Evolutionary conservation across 1,284 basidiomycete genomes (phyloP).

Genomic region (Malassezia nana): DNA sequence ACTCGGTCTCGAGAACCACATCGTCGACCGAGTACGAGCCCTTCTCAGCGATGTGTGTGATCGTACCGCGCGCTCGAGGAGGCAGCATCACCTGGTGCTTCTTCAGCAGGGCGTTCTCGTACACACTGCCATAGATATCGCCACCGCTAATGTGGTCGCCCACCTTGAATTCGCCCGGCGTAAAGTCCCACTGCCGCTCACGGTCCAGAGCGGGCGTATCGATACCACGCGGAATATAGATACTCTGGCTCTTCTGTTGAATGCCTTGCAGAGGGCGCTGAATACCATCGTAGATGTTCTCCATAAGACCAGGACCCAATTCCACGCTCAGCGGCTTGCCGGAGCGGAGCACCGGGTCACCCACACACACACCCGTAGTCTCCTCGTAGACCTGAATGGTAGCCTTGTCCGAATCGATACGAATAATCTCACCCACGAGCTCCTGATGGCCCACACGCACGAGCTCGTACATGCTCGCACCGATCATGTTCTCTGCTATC

Average conservation of each 20-base stretch:
- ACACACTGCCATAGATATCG: slow-evolving; percentile 88
- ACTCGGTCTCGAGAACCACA: slow-evolving; percentile 90
- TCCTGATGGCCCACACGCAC: slow-evolving; percentile 47
- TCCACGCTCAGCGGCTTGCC: slow-evolving; percentile 97
- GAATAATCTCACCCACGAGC: slow-evolving; percentile 47
- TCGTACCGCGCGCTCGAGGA: slow-evolving; percentile 85
- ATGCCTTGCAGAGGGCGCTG: slow-evolving; percentile 62
- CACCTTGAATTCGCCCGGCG: slow-evolving; percentile 60
- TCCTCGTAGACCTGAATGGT: slow-evolving; percentile 99
- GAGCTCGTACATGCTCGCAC: slow-evolving; percentile 48
- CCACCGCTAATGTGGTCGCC: slow-evolving; percentile 96
- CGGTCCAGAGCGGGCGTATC: slow-evolving; percentile 92
- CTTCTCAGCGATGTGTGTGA: slow-evolving; percentile 86
- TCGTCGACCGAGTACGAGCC: slow-evolving; percentile 89
- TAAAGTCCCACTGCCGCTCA: slow-evolving; percentile 86
- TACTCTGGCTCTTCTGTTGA: slow-evolving; percentile 89
- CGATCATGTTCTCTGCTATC: slow-evolving; percentile 47
- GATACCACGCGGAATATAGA: slow-evolving; percentile 88
- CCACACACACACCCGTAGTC: slow-evolving; percentile 70
- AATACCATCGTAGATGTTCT: slow-evolving; percentile 76
- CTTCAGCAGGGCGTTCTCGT: slow-evolving; percentile 91
- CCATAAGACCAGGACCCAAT: slow-evolving; percentile 93
- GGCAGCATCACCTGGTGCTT: slow-evolving; percentile 96
- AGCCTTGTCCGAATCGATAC: slow-evolving; percentile 52
- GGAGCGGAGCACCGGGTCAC: slow-evolving; percentile 91